Conservation (phyloP, 208 protist species). For the Borovskyia barvae region DNA sequence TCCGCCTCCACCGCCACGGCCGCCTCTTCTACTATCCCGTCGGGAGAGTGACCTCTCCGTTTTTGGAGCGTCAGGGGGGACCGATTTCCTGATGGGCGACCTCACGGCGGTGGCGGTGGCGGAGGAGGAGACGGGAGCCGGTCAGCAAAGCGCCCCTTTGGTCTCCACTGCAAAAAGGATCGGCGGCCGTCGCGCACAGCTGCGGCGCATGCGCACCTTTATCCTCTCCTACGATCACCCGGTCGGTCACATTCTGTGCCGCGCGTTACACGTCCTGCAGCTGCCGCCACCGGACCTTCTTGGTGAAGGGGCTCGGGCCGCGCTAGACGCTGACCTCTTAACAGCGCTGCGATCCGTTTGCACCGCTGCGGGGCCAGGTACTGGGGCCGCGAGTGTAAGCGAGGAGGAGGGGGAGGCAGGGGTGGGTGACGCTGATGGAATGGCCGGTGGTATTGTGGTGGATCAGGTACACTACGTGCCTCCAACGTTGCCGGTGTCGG, state of each 20-base stretch:
- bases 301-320: conserved; percentile 28
- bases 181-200: conserved; percentile 2
- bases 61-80: no score
- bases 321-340: conserved; percentile 42
- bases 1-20: no score
- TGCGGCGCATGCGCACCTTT: conserved; percentile 30
- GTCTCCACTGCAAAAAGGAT: not conserved
- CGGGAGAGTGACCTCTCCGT: no score
- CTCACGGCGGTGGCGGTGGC: no score
- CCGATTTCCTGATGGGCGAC: not conserved
- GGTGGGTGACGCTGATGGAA: not conserved
- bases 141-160: conserved; percentile 9
- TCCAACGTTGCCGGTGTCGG: not conserved
- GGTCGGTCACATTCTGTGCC: conserved; percentile 62
- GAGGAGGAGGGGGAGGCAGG: conserved; percentile 6
- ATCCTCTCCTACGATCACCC: conserved; percentile 61
- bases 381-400: conserved; percentile 2
- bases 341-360: conserved; percentile 20
- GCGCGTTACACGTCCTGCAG: conserved; percentile 35
- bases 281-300: conserved; percentile 12
- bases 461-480: conserved; percentile 26
- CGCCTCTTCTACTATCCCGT: no score
- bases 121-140: conserved; percentile 1
- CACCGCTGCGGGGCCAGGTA: not conserved
- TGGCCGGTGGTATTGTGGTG: conserved; percentile 3